phyloP scores from a whole-genome alignment of 2,329 filamentous ascomycete genomes.

The Cladophialophora psammophila region DNA sequence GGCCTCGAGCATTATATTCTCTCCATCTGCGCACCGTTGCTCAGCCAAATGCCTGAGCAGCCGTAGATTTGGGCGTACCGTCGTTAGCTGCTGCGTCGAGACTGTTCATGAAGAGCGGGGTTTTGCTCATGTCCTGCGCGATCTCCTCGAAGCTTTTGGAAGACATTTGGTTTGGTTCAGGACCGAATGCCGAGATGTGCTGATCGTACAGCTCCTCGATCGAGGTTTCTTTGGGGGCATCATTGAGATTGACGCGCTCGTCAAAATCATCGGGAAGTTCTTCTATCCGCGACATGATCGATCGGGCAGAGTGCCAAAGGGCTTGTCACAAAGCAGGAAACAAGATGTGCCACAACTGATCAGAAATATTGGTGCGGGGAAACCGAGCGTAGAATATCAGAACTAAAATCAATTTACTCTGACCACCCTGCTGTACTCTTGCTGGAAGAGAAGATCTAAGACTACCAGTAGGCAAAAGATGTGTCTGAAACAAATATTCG shows the following conservation, averaged over 20 bases:
- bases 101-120: constrained; percentile 95
- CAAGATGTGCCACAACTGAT: background rate
- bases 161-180: constrained; percentile 43
- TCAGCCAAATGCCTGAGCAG: constrained; percentile 28
- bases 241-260: constrained; percentile 54
- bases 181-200: constrained; percentile 34
- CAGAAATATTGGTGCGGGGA: constrained; percentile 3
- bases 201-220: constrained; percentile 40
- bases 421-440: too few relatives aligned
- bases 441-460: too few relatives aligned
- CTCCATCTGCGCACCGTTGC: constrained; percentile 56
- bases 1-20: constrained; percentile 85
- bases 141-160: constrained; percentile 60
- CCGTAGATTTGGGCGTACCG: constrained; percentile 45
- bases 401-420: background rate
- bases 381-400: constrained; percentile 13
- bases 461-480: too few relatives aligned
- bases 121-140: constrained; percentile 69
- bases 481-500: background rate
- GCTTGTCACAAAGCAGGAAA: background rate
- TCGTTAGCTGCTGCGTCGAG: constrained; percentile 69
- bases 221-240: constrained; percentile 39
- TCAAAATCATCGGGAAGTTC: constrained; percentile 61
- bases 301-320: background rate
- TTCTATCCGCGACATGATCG: constrained; percentile 50